These are phyloP conservation scores for Sarcomyxa edulis DNA, from an alignment of 768 basidiomycete species.

Conservation along the genomic window DNA sequence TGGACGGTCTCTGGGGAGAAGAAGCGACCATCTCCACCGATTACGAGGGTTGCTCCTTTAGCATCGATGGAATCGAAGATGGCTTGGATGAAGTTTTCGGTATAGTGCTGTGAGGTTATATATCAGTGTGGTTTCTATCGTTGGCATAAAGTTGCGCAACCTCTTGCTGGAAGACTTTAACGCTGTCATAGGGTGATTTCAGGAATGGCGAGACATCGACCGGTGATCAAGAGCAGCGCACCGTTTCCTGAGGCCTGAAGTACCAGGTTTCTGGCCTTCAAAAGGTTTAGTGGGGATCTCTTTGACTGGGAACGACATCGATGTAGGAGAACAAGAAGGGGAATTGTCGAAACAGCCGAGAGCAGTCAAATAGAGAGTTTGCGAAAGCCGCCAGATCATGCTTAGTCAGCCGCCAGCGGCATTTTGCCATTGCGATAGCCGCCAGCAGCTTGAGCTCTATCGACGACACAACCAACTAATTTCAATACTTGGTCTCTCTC, in stretches of 20 bases:
- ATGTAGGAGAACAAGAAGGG: too few species aligned
- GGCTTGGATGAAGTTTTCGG: conserved; percentile 96
- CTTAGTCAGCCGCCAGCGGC: too few species aligned
- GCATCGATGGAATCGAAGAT: conserved; percentile 88
- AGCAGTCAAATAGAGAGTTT: too few species aligned
- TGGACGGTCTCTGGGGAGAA: conserved; percentile 84
- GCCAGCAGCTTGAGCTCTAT: too few species aligned
- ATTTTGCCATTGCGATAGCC: too few species aligned
- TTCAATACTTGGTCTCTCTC: too few species aligned
- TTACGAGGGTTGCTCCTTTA: conserved; percentile 78
- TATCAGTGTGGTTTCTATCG: conserved; percentile 5
- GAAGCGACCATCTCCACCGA: conserved; percentile 97
- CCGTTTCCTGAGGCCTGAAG: conserved; percentile 96
- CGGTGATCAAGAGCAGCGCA: conserved; percentile 24
- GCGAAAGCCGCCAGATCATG: too few species aligned
- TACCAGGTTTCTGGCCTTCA: conserved; percentile 95
- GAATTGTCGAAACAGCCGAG: too few species aligned
- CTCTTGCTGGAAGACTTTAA: conserved; percentile 98
- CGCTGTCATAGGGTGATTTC: conserved; percentile 43
- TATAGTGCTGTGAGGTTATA: conserved; percentile 73
- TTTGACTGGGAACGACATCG: conserved; percentile 50
- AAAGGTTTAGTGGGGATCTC: conserved; percentile 80
- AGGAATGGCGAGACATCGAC: conserved; percentile 14
- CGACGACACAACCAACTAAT: too few species aligned
- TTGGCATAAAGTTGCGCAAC: conserved; percentile 38